Conservation (phyloP, 1,284 basidiomycete genomes). For the Pyrrhoderma lamaoense region DNA sequence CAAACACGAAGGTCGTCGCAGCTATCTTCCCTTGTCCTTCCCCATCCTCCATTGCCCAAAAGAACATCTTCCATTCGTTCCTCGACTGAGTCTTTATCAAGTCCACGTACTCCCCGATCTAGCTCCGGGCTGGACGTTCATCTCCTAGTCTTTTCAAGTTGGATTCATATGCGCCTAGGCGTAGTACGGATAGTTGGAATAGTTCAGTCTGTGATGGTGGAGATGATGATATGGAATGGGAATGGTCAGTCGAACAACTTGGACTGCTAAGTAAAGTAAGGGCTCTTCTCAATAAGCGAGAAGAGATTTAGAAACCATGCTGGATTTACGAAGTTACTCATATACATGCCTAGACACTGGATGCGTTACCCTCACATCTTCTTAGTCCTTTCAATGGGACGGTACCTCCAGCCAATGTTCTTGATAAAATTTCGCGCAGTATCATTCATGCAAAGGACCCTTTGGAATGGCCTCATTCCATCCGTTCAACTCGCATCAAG, state of each 20-base stretch:
- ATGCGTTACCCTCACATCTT: conserved; percentile 72
- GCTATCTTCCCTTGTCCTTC: conserved; percentile 31
- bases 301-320: background rate
- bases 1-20: conserved; percentile 22
- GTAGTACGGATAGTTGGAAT: conserved; percentile 76
- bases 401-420: conserved; percentile 71
- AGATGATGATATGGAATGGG: conserved; percentile 51
- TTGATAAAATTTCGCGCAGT: conserved; percentile 75
- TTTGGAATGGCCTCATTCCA: conserved; percentile 70
- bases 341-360: conserved; percentile 49
- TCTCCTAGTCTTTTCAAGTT: conserved; percentile 37
- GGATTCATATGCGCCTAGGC: conserved; percentile 47
- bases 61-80: conserved; percentile 27
- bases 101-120: conserved; percentile 31
- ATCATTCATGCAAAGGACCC: conserved; percentile 63
- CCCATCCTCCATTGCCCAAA: conserved; percentile 29
- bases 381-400: conserved; percentile 75
- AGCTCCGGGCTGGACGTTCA: conserved; percentile 27
- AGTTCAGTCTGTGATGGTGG: conserved; percentile 57
- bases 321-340: background rate
- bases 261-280: conserved; percentile 58
- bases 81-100: conserved; percentile 24
- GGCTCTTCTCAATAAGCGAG: conserved; percentile 16
- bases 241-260: conserved; percentile 69
- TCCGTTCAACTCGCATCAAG: conserved; percentile 71